Evolutionary conservation across 257 asterid genomes (phyloP).

Genomic region (Nemophila menziesii): DNA sequence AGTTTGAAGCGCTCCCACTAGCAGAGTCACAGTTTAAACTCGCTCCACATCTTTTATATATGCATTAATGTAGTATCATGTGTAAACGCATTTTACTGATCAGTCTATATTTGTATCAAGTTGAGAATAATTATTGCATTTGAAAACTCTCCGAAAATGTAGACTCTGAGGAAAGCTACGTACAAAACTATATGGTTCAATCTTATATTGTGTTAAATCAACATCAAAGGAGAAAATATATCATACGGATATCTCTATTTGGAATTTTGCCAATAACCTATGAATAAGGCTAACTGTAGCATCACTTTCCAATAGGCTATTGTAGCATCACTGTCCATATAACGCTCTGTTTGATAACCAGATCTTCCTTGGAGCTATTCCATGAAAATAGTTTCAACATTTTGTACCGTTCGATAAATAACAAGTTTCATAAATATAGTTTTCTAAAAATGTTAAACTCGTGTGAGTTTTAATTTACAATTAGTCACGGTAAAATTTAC

Average conservation of each 20-base stretch:
- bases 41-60: slow-evolving; percentile 24
- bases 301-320: too few relatives aligned
- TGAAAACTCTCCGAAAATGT: background rate
- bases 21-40: slow-evolving; percentile 22
- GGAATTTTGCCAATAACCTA: slow-evolving; percentile 2
- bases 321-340: too few relatives aligned
- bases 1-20: slow-evolving; percentile 23
- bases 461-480: too few relatives aligned
- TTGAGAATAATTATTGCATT: background rate
- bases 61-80: slow-evolving; percentile 10
- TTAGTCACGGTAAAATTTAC: too few relatives aligned
- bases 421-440: too few relatives aligned
- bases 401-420: too few relatives aligned
- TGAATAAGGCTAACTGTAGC: background rate
- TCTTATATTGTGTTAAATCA: background rate
- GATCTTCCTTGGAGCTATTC: too few relatives aligned
- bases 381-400: too few relatives aligned
- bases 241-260: background rate
- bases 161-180: background rate
- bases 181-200: background rate
- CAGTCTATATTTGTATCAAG: background rate
- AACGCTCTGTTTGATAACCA: too few relatives aligned
- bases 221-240: background rate
- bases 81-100: background rate
- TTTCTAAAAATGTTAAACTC: too few relatives aligned